Percentiles rank a stretch among this genome's conserved stretches.
Conservation (phyloP, 2,329 filamentous ascomycete species). For the Akanthomyces uredinophilus region DNA sequence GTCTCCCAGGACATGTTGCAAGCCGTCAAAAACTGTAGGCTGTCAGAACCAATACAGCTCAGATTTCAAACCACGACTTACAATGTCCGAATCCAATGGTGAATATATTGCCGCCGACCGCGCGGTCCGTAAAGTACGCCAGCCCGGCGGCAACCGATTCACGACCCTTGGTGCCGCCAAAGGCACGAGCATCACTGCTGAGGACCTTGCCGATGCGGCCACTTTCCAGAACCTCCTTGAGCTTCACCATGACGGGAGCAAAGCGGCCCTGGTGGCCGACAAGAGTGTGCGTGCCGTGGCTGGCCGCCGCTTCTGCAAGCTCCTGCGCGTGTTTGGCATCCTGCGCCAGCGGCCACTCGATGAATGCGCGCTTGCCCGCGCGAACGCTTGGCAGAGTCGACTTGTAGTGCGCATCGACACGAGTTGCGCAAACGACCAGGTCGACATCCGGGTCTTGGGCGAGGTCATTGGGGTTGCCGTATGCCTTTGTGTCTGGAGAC, state of each 20-base stretch:
- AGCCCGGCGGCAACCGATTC: conserved; percentile 29
- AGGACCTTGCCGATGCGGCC: conserved; percentile 48
- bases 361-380: conserved; percentile 48
- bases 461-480: conserved; percentile 44
- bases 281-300: conserved; percentile 30
- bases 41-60: background rate
- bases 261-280: conserved; percentile 49
- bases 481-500: conserved; percentile 36
- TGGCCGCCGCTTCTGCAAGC: conserved; percentile 31
- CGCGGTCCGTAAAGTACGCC: conserved; percentile 44
- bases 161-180: conserved; percentile 32
- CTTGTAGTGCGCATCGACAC: conserved; percentile 48
- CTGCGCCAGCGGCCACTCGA: conserved; percentile 55
- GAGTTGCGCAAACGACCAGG: conserved; percentile 49
- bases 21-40: conserved; percentile 37
- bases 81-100: conserved; percentile 40
- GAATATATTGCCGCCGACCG: conserved; percentile 40
- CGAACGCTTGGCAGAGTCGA: conserved; percentile 41
- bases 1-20: conserved; percentile 43
- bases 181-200: conserved; percentile 41
- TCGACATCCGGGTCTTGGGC: conserved; percentile 47
- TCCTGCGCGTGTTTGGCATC: conserved; percentile 36
- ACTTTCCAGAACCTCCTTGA: conserved; percentile 39
- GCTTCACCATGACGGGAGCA: conserved; percentile 37
- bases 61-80: conserved; percentile 21